phyloP scores from a whole-genome alignment of 169 alveolate species.

The Plasmodium vinckei region DNA sequence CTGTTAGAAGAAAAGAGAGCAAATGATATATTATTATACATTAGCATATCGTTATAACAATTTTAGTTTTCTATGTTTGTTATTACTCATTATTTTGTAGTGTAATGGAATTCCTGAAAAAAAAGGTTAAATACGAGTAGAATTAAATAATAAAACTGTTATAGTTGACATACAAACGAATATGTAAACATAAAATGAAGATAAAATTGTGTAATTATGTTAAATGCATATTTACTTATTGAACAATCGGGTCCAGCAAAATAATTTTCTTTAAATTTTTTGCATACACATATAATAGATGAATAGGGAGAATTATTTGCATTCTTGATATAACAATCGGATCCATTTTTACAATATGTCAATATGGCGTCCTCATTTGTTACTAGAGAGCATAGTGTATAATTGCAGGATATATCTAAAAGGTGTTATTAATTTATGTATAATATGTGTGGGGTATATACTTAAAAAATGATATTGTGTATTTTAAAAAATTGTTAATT shows the following conservation, averaged over 20 bases:
- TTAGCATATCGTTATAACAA: not conserved
- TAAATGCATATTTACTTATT: constrained; percentile 28
- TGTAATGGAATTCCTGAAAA: constrained; percentile 51
- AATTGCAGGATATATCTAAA: constrained; percentile 22
- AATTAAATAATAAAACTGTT: not conserved
- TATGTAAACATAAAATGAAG: no score
- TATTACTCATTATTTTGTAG: constrained; percentile 57
- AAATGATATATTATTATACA: not conserved
- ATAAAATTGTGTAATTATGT: not conserved
- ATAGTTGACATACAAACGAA: not conserved
- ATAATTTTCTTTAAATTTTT: constrained; percentile 29
- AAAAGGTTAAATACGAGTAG: not conserved
- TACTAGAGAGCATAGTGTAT: constrained; percentile 27
- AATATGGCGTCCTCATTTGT: constrained; percentile 32
- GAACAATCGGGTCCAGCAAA: constrained; percentile 76
- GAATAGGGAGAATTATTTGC: constrained; percentile 16
- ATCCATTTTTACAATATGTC: constrained; percentile 60
- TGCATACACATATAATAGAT: constrained; percentile 51
- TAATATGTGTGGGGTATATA: not conserved
- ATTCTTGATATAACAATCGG: constrained; percentile 36
- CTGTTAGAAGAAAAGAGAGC: constrained; percentile 5
- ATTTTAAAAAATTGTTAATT: not conserved
- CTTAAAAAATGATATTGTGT: not conserved
- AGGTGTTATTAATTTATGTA: not conserved
- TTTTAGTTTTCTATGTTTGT: not conserved